Conservation (phyloP, 2,329 filamentous ascomycete species). For the Phialophora macrospora region DNA sequence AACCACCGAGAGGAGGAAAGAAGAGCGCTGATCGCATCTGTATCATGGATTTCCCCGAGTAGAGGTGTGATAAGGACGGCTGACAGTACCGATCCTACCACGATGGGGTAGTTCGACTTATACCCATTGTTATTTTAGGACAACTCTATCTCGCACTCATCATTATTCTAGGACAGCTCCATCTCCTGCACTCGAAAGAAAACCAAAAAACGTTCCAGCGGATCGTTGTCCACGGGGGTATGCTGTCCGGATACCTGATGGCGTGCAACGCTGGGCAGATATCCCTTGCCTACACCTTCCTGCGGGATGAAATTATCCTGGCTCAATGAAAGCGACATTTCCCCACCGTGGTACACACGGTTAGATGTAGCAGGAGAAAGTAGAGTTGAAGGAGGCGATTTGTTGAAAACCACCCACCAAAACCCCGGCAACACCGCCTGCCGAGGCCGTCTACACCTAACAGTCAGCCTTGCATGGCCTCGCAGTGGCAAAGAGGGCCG, state of each 20-base stretch:
- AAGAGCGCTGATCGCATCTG: constrained; percentile 75
- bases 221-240: constrained; percentile 96
- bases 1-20: constrained; percentile 83
- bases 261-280: constrained; percentile 92
- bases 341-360: too few species aligned
- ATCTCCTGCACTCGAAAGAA: constrained; percentile 95
- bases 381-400: too few species aligned
- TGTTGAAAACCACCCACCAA: too few species aligned
- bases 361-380: too few species aligned
- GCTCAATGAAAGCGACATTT: too few species aligned
- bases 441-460: too few species aligned
- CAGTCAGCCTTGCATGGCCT: too few species aligned
- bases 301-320: constrained; percentile 87
- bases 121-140: too few species aligned
- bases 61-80: constrained; percentile 63
- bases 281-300: constrained; percentile 93
- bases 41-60: constrained; percentile 95
- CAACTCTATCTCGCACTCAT: too few species aligned
- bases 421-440: too few species aligned
- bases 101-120: constrained; percentile 91
- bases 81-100: constrained; percentile 77
- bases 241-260: constrained; percentile 97
- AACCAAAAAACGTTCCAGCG: too few species aligned
- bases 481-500: too few species aligned
- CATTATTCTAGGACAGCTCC: constrained; percentile 54